Evolutionary conservation across 495 filamentous ascomycete species (phyloP).

Genomic region (Aspergillus sparsus): DNA sequence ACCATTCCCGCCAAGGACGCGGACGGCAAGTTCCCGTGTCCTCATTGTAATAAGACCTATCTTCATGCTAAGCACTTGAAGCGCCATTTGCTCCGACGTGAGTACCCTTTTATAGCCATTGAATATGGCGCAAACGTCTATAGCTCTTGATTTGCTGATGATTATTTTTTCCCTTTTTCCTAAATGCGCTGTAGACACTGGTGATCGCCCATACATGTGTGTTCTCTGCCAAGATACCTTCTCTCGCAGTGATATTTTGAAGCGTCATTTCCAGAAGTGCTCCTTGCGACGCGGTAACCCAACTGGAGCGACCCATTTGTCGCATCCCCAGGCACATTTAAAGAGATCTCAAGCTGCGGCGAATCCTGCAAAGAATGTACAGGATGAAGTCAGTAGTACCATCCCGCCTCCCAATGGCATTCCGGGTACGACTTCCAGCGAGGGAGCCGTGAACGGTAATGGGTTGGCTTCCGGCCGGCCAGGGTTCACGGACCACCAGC

Average conservation of each 20-base stretch:
- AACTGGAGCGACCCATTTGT: constrained; percentile 86
- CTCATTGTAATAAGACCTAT: constrained; percentile 96
- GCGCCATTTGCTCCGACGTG: constrained; percentile 90
- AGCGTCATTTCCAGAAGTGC: constrained; percentile 98
- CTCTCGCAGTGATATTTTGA: constrained; percentile 95
- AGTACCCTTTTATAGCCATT: constrained; percentile 44
- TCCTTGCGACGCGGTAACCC: constrained; percentile 93
- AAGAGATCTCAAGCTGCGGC: constrained; percentile 68
- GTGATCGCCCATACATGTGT: constrained; percentile 96
- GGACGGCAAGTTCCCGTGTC: constrained; percentile 95
- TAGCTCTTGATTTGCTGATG: constrained; percentile 6
- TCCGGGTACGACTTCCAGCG: constrained; percentile 47
- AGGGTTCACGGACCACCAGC: constrained; percentile 47
- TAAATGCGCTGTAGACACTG: constrained; percentile 66
- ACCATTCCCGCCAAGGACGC: constrained; percentile 88
- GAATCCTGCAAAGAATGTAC: constrained; percentile 54
- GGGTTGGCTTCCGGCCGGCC: constrained; percentile 43
- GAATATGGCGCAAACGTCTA: background rate
- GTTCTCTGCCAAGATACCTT: constrained; percentile 97
- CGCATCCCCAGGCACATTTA: constrained; percentile 83
- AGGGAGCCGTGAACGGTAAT: constrained; percentile 49
- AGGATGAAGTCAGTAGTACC: constrained; percentile 52
- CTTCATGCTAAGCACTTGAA: constrained; percentile 97
- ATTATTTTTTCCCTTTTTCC: constrained; percentile 2
- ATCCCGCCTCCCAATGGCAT: constrained; percentile 46